These are phyloP conservation scores for Solanum hybrid DNA, from an alignment of 305 asterid species.

Conservation along the genomic window DNA sequence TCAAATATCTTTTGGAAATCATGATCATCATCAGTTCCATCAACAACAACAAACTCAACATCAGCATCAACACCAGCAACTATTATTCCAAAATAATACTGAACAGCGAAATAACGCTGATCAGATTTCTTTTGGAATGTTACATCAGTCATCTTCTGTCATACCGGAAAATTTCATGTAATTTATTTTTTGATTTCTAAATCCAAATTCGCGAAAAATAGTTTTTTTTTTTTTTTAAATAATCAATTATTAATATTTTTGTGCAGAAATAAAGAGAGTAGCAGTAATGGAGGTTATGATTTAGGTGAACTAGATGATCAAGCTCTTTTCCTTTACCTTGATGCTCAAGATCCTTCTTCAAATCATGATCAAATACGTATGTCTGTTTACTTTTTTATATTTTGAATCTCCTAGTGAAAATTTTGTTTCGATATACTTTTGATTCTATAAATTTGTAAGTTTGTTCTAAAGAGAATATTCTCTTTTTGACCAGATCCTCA, in stretches of 20 bases:
- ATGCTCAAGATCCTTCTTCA: slow-evolving; percentile 26
- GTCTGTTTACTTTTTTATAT: not conserved
- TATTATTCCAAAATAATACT: not conserved
- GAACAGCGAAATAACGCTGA: slow-evolving; percentile 8
- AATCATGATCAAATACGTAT: slow-evolving; percentile 24
- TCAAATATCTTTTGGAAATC: slow-evolving; percentile 13
- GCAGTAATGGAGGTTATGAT: slow-evolving; percentile 18
- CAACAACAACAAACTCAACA: slow-evolving; percentile 21
- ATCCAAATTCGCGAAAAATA: not conserved
- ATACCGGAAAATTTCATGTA: slow-evolving; percentile 38
- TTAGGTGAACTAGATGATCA: slow-evolving; percentile 38
- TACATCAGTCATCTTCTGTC: slow-evolving; percentile 32
- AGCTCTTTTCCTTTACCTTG: slow-evolving; percentile 27
- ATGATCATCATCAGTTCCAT: slow-evolving; percentile 22
- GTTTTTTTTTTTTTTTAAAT: not conserved
- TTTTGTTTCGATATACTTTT: rapidly evolving
- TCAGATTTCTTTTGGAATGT: slow-evolving; percentile 66
- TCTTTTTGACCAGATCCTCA: not conserved
- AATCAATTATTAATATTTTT: not conserved
- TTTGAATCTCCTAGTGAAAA: not conserved
- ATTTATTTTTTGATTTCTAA: not conserved
- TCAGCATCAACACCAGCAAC: slow-evolving; percentile 14
- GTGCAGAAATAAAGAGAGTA: slow-evolving; percentile 22
- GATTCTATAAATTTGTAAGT: not conserved
- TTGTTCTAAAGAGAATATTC: not conserved